Evolutionary conservation across 2,329 filamentous ascomycete species (phyloP).

Genomic region (Sclerotinia spermophila): DNA sequence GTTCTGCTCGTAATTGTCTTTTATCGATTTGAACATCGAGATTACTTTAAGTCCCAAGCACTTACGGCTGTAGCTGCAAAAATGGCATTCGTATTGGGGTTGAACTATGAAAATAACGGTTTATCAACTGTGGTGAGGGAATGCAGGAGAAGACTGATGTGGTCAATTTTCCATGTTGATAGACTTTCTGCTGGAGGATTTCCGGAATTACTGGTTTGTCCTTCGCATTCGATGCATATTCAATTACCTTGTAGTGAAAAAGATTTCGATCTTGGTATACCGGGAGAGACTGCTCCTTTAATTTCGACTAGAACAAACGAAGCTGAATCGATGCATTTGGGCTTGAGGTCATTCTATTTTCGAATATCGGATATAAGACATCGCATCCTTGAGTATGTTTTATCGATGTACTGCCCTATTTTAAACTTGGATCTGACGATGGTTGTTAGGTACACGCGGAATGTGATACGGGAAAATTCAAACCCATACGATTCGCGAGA

Average conservation of each 20-base stretch:
- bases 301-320: conserved; percentile 3
- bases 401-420: too few relatives aligned
- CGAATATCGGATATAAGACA: conserved; percentile 18
- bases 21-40: conserved; percentile 14
- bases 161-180: conserved; percentile 18
- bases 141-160: conserved; percentile 15
- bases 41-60: conserved; percentile 16
- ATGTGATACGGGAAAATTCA: conserved; percentile 14
- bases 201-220: conserved; percentile 17
- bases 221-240: conserved; percentile 18
- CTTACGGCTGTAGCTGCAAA: conserved; percentile 18
- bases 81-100: conserved; percentile 14
- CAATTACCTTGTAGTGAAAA: conserved; percentile 18
- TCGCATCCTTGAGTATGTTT: conserved; percentile 16
- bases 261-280: conserved; percentile 19
- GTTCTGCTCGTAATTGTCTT: conserved; percentile 18
- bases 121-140: conserved; percentile 16
- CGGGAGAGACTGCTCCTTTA: conserved; percentile 16
- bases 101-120: conserved; percentile 18
- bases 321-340: conserved; percentile 17
- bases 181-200: conserved; percentile 17
- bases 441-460: conserved; percentile 2
- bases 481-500: conserved; percentile 13
- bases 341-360: conserved; percentile 17
- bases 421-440: background rate